Conservation (phyloP, 176 grass and related monocot species). For the Guadua angustifolia region DNA sequence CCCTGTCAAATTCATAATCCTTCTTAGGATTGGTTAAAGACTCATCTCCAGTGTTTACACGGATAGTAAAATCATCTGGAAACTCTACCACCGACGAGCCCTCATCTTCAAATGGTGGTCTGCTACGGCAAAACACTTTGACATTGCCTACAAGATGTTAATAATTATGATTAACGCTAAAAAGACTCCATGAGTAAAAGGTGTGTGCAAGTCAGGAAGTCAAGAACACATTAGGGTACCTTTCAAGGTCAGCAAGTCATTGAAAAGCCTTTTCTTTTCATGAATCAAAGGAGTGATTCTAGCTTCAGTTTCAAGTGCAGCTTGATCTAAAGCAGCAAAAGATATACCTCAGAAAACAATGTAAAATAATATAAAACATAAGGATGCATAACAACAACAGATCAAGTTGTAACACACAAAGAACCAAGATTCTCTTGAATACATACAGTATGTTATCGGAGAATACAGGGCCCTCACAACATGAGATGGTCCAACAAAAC, state of each 20-base stretch:
- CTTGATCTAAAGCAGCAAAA: slow-evolving; percentile 76
- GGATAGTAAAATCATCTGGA: slow-evolving; percentile 93
- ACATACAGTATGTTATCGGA: neutral
- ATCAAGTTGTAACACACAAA: neutral
- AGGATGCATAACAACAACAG: slow-evolving; percentile 23
- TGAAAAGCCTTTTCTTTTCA: slow-evolving; percentile 96
- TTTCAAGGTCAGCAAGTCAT: slow-evolving; percentile 87
- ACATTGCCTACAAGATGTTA: slow-evolving; percentile 75
- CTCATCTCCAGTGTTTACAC: slow-evolving; percentile 87
- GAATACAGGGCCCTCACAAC: neutral
- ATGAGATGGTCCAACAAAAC: slow-evolving; percentile 25
- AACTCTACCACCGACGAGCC: slow-evolving; percentile 75
- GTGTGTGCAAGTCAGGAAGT: slow-evolving; percentile 25
- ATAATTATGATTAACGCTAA: slow-evolving; percentile 38
- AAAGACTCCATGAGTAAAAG: slow-evolving; percentile 34
- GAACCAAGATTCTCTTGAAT: slow-evolving; percentile 8
- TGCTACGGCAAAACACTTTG: slow-evolving; percentile 90
- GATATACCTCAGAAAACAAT: slow-evolving; percentile 32
- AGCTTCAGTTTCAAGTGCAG: slow-evolving; percentile 88
- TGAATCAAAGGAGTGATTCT: slow-evolving; percentile 87
- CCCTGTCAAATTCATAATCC: slow-evolving; percentile 95
- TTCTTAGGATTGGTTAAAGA: slow-evolving; percentile 92
- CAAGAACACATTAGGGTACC: slow-evolving; percentile 50
- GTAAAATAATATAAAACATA: slow-evolving; percentile 31
- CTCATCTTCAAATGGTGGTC: slow-evolving; percentile 90